Evolutionary conservation across 2,329 filamentous ascomycete species (phyloP).

Genomic region (Tolypocladium album): DNA sequence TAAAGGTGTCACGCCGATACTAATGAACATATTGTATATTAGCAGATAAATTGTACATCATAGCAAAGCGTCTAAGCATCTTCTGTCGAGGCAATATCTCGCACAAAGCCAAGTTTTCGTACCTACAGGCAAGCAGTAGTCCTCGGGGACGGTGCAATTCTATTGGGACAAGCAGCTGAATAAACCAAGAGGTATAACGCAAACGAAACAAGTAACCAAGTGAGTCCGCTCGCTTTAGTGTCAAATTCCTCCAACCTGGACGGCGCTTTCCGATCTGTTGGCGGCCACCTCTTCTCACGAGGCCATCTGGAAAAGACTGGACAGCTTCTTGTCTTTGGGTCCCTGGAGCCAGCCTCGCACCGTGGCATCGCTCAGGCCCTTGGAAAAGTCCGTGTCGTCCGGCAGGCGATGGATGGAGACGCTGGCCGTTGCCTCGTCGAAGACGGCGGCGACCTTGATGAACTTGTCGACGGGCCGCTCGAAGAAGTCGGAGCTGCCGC

Average conservation of each 20-base stretch:
- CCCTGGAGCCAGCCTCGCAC: conserved; percentile 22
- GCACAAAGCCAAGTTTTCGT: no score
- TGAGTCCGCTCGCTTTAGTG: not conserved
- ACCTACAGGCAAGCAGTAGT: not conserved
- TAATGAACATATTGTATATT: not conserved
- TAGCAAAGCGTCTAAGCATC: not conserved
- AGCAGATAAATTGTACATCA: not conserved
- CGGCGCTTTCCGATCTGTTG: not conserved
- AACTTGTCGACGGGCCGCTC: conserved; percentile 46
- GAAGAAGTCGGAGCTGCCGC: conserved; percentile 64
- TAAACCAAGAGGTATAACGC: not conserved
- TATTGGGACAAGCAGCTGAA: conserved; percentile 7
- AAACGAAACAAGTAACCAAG: not conserved
- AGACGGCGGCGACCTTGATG: conserved; percentile 56
- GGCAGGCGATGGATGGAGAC: conserved; percentile 46
- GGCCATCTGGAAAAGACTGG: conserved; percentile 12
- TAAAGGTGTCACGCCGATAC: not conserved
- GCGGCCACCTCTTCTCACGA: not conserved
- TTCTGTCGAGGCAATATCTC: not conserved
- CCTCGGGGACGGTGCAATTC: not conserved
- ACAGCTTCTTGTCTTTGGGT: conserved; percentile 7
- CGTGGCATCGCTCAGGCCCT: conserved; percentile 25
- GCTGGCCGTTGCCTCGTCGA: conserved; percentile 37
- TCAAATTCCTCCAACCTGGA: not conserved
- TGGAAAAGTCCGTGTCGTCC: conserved; percentile 27